Evolutionary conservation across 108 stramenopile species (phyloP), one percentile per base, ranked within the genome.

Genomic region (Phaeodactylum tricornutum): DNA sequence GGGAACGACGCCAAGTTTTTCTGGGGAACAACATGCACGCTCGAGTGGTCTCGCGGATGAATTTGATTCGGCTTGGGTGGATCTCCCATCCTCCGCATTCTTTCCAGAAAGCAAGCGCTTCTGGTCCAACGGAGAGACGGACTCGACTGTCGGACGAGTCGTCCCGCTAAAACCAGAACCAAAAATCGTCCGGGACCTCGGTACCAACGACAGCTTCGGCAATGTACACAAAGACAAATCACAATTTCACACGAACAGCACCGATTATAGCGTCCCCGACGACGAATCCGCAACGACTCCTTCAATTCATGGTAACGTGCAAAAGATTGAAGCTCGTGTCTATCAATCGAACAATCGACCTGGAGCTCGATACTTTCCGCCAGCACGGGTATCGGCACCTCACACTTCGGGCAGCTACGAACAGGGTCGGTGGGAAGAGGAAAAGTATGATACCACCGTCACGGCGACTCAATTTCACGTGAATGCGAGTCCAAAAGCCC

Each of bases 41-140:
- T 43, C 36, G 22, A 30, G 24, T 34, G 39, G 12, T 12, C 32
- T 14, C 32, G 19, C 42, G 38, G 48, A 29, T 5, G 31, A 35
- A 32, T 29, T 44, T 22, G 49, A 51, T 22, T 36, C 25, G 14
- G 19, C 50, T 22, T 60, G 59, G 59, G 59, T 51, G 3, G 30
- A 40, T 17, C 17, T 51, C 2, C 59, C 59, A 6, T 17, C 38
- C 0, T 51, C 59, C 15, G 34, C 48, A 19, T 51, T 60, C 22
- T 51, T 60, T 22, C 50, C 41, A 7, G 24, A 43, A 2, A 4
- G 35, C 17, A 47, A 29, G 26, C 30, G 41, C 1, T 5, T 4
- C 16, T 53, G 20, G 36, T 15, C 38, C 8, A 21, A 15, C 17
- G 3, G 3, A 8, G 19, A 53, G 12, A 53, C n/a, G 20, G 24